Base-by-base conservation (phyloP, 2,329 filamentous ascomycete genomes). In the Botrytis porri region DNA sequence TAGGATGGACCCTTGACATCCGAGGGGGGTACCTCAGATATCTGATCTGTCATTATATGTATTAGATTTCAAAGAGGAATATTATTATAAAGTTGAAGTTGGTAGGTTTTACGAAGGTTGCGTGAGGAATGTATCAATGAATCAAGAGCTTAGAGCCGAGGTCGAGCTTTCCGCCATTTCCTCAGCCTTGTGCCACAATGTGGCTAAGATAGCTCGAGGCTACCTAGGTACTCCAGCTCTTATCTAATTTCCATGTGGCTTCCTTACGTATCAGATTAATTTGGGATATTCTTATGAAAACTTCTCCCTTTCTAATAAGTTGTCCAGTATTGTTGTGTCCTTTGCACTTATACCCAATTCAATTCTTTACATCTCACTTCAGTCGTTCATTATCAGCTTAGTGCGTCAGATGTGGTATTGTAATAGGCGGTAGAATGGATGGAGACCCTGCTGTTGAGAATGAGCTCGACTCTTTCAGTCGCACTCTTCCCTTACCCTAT, bases 401-500 rank as follows among this genome's bases (percentile, higher is more conserved):
- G 59, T 48, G 54, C 45, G n/a, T 72, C 78, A 77, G 69, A 80
- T 81, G 79, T 77, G 76, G 77, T 74, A 73, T 76, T 75, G 69
- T 73, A 73, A 64, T 62, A 70, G 73, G 57, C 74, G 75, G 75
- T 77, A 76, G 79, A 81, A 93, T 93, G 91, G 91, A 93, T 84
- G 90, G 89, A 84, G 91, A 93, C 85, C 89, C 90, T 75, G 88
- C 88, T 78, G 90, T 92, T 78, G 90, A 92, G 84, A 82, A 86
- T 75, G 83, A 86, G 84, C 89, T 97, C 83, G 95, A 98, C 87
- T 88, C 89, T 82, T 96, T 98, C 86, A 95, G 93, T 87, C 86
- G 93, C 81, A 87, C 92, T 76, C 91, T 98, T 77, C 96, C 95
- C 70, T 86, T 98, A 75, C 95, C 96, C 61, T 97, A 95, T 82